phyloP scores from a whole-genome alignment of 208 protist genomes.

The Acanthamoeba royreba region DNA sequence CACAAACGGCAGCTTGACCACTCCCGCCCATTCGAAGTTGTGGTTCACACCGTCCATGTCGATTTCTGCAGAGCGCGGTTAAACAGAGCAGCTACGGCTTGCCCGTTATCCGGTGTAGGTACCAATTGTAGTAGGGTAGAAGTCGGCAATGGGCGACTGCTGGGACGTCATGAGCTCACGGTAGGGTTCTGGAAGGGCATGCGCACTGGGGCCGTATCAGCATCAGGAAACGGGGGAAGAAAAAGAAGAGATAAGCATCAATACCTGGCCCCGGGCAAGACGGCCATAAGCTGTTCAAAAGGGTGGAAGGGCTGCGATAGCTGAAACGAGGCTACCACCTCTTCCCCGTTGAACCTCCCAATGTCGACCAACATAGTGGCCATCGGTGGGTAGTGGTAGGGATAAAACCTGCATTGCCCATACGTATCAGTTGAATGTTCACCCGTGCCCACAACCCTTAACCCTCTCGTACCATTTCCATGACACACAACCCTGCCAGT shows the following conservation, averaged over 20 bases:
- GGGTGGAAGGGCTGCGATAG: conserved; percentile 88
- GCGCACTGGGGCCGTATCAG: background rate
- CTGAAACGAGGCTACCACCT: background rate
- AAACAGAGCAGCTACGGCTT: conserved; percentile 81
- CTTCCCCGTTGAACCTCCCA: background rate
- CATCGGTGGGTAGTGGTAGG: conserved; percentile 98
- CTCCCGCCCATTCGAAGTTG: conserved; percentile 83
- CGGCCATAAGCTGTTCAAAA: conserved; percentile 96
- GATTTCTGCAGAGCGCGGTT: conserved; percentile 92
- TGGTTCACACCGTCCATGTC: conserved; percentile 95
- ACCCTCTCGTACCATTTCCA: conserved; percentile 92
- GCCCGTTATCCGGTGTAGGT: too few species aligned
- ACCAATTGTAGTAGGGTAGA: conserved; percentile 95
- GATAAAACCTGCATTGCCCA: conserved; percentile 82
- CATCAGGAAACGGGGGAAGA: background rate
- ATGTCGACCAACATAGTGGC: conserved; percentile 79
- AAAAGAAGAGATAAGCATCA: background rate
- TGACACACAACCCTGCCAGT: conserved; percentile 94
- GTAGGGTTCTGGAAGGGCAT: conserved; percentile 85
- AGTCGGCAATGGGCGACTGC: conserved; percentile 84
- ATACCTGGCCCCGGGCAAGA: conserved; percentile 85
- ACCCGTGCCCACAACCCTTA: background rate
- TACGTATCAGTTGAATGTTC: background rate
- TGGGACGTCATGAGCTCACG: conserved; percentile 84
- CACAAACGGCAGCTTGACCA: conserved; percentile 89